Evolutionary conservation across 164 flowering plant species (phyloP), one percentile per base, ranked within the genome.

Genomic region (Umbellularia californica): DNA sequence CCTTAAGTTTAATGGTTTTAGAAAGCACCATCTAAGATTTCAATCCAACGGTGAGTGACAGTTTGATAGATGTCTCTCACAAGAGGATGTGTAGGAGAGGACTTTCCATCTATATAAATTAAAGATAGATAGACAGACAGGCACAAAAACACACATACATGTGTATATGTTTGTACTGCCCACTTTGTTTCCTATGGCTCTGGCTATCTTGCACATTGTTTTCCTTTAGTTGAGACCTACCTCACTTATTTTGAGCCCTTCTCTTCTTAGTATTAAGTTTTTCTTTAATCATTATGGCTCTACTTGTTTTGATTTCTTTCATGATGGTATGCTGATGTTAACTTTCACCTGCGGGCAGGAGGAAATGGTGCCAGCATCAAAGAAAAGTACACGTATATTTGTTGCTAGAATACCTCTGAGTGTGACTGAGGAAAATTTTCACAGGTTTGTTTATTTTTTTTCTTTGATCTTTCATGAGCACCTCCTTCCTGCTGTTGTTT

Each of bases 391-490:
- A 65, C 78, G 86, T 72, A 74, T 81, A 66, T 84, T 84, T 81
- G 84, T 84, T 19, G 86, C 86, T 20, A 81, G 86, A 72, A 78
- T 84, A 68, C 81, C 83, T 47, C 72, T 76, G 52, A 79, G 84
- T 72, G 84, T 80, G 74, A 76, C 81, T n/a, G 86, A 79, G 71
- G 78, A 81, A 20, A 76, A 68, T 25, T 84, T 84, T 71, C 79
- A 81, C 74, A 81, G 85, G 85, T 83, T 75, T 24, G 85, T 83
- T 75, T 24, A 13, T 22, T 20, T 3, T 10, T 58, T 27, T 25
- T 17, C 25, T 23, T 41, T 62, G 35, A 25, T 14, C 50, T 69
- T 69, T 68, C 58, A 28, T 35, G 3, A 41, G 28, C n/a, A 69
- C 14, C 3, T 35, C 25, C 15, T 58, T 20, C 50, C 17, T 58